Percentiles rank a stretch among this genome's conserved stretches.
Evolutionary conservation across 352 stramenopile species (phyloP).

Genomic region (Globisporangium paroecandrum): DNA sequence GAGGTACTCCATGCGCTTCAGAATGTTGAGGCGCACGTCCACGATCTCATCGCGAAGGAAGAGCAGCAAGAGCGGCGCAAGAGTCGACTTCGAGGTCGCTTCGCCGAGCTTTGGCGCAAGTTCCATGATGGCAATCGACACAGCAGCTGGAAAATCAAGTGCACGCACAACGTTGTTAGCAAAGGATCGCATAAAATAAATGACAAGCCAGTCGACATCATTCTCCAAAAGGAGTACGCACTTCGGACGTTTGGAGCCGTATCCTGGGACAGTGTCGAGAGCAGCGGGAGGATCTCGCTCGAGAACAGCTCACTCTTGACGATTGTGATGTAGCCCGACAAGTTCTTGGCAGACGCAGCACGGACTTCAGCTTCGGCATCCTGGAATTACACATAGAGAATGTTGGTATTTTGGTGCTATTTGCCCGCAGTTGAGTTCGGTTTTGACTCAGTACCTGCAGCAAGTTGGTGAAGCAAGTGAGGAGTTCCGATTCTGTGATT

Average conservation of each 20-base stretch:
- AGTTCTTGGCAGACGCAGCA: slow-evolving; percentile 89
- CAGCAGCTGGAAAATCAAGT: slow-evolving; percentile 42
- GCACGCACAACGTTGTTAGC: not conserved
- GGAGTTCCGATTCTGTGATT: slow-evolving; percentile 85
- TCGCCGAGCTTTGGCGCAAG: slow-evolving; percentile 90
- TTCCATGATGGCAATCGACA: slow-evolving; percentile 90
- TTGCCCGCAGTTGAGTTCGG: not conserved
- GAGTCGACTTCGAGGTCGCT: slow-evolving; percentile 83
- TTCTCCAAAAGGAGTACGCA: slow-evolving; percentile 28
- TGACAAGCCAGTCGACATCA: not conserved
- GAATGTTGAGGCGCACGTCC: slow-evolving; percentile 93
- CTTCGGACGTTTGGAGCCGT: slow-evolving; percentile 85
- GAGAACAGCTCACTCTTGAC: slow-evolving; percentile 89
- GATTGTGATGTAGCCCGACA: slow-evolving; percentile 90
- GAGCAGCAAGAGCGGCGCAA: slow-evolving; percentile 73
- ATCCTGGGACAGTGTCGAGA: slow-evolving; percentile 91
- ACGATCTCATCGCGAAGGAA: slow-evolving; percentile 88
- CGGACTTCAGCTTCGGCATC: slow-evolving; percentile 93
- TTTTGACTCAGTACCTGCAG: slow-evolving; percentile 57
- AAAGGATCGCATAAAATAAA: not conserved
- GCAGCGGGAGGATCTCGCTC: slow-evolving; percentile 86
- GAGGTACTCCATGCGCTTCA: slow-evolving; percentile 91
- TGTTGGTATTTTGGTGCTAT: not conserved
- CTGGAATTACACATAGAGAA: slow-evolving; percentile 18
- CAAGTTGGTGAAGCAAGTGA: slow-evolving; percentile 89